These are phyloP conservation scores for Spinacia oleracea DNA, from an alignment of 179 eudicot genomes.

Conservation along the genomic window DNA sequence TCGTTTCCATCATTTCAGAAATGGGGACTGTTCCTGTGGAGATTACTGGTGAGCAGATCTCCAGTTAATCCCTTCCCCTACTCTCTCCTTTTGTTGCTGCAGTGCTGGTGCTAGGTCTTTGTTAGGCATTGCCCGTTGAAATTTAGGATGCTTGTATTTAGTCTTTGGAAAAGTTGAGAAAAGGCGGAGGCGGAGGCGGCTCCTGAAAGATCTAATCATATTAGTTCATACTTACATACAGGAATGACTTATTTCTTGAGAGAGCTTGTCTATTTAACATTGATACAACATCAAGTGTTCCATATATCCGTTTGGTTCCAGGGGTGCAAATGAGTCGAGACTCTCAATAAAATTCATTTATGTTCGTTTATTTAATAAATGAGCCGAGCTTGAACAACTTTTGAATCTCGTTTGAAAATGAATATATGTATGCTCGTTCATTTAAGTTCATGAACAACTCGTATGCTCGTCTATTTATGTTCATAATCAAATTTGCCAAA, in stretches of 20 bases:
- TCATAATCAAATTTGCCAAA: no score
- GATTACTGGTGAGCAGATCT: slow-evolving; percentile 34
- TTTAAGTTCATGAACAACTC: no score
- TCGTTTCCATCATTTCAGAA: slow-evolving; percentile 44
- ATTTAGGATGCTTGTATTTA: neutral
- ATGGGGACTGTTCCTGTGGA: slow-evolving; percentile 46
- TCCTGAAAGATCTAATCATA: neutral
- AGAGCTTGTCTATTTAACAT: neutral
- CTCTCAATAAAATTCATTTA: no score
- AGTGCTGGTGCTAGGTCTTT: neutral
- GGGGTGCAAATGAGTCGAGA: no score
- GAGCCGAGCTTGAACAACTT: no score
- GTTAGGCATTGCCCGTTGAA: neutral
- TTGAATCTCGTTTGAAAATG: no score
- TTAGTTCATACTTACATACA: neutral
- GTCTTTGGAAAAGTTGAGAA: neutral
- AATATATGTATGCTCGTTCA: no score
- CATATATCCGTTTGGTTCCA: neutral
- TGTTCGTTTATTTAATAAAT: no score
- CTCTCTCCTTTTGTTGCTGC: neutral
- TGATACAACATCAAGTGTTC: neutral
- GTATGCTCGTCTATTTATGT: no score
- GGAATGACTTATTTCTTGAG: no score
- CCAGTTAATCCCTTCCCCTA: neutral
- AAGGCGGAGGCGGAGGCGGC: neutral